Evolutionary conservation across 2,329 filamentous ascomycete genomes (phyloP).

Genomic region (Aspergillus piperis): DNA sequence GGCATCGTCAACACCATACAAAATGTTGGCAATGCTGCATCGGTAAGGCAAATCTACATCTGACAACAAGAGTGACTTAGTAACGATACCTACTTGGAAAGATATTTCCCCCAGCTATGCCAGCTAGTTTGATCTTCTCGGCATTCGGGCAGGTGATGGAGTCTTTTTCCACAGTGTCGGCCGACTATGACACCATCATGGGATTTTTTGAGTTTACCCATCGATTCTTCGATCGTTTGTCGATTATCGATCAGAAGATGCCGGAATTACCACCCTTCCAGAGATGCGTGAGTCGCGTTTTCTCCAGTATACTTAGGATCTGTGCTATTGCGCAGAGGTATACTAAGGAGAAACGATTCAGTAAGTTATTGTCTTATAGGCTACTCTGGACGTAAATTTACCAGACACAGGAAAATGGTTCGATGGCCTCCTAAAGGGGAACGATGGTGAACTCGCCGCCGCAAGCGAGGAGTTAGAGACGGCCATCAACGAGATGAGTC

Average conservation of each 20-base stretch:
- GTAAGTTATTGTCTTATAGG: neutral
- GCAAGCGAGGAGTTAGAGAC: conserved; percentile 6
- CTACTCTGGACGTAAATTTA: neutral
- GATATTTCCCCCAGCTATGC: conserved; percentile 16
- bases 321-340: conserved; percentile 10
- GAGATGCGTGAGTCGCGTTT: conserved; percentile 4
- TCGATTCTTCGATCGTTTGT: conserved; percentile 9
- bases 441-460: conserved; percentile 4
- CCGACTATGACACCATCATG: conserved; percentile 11
- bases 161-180: conserved; percentile 5
- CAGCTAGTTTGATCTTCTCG: conserved; percentile 15
- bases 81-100: too few relatives aligned
- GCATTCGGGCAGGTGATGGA: conserved; percentile 18
- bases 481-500: conserved; percentile 5
- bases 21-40: neutral
- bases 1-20: conserved; percentile 5
- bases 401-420: conserved; percentile 7
- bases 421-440: neutral
- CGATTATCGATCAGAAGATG: conserved; percentile 7
- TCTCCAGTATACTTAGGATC: conserved; percentile 8
- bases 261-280: conserved; percentile 2
- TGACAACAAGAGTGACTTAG: neutral
- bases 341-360: conserved; percentile 2
- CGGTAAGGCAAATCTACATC: neutral
- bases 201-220: conserved; percentile 12